Conservation (phyloP, 2,329 filamentous ascomycete genomes). For the Immersiporthe knoxdaviesiana region DNA sequence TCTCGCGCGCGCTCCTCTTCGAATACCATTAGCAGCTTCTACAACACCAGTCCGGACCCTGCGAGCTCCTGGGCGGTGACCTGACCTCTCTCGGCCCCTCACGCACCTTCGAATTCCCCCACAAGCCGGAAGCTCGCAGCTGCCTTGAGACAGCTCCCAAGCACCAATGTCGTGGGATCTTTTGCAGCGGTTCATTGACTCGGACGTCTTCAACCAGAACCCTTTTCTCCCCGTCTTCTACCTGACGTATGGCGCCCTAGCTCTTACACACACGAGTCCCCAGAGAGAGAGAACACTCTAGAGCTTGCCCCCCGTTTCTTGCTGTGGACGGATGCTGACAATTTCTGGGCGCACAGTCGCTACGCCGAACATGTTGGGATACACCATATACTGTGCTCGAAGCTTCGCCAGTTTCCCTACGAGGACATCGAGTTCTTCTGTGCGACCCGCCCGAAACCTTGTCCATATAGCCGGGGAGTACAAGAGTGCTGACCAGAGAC, state of each 20-base stretch:
- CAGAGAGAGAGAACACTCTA: background rate
- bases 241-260: conserved; percentile 69
- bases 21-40: conserved; percentile 4
- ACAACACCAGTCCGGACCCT: background rate
- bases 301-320: conserved; percentile 22
- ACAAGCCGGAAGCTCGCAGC: conserved; percentile 21
- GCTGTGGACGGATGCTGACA: conserved; percentile 18
- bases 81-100: background rate
- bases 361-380: conserved; percentile 90
- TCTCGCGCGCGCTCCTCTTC: conserved; percentile 36
- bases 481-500: background rate
- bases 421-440: conserved; percentile 90
- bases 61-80: conserved; percentile 18
- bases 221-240: conserved; percentile 88
- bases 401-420: conserved; percentile 86
- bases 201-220: conserved; percentile 91
- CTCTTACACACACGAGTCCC: background rate
- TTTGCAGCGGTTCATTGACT: conserved; percentile 88
- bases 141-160: conserved; percentile 31
- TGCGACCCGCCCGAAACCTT: background rate
- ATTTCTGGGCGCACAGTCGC: conserved; percentile 56
- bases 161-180: conserved; percentile 79
- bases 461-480: background rate
- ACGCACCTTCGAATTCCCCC: conserved; percentile 28
- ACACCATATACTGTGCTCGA: conserved; percentile 85